phyloP scores from a whole-genome alignment of 2,329 filamentous ascomycete species.

The Stachybotrys chlorohalonatus region DNA sequence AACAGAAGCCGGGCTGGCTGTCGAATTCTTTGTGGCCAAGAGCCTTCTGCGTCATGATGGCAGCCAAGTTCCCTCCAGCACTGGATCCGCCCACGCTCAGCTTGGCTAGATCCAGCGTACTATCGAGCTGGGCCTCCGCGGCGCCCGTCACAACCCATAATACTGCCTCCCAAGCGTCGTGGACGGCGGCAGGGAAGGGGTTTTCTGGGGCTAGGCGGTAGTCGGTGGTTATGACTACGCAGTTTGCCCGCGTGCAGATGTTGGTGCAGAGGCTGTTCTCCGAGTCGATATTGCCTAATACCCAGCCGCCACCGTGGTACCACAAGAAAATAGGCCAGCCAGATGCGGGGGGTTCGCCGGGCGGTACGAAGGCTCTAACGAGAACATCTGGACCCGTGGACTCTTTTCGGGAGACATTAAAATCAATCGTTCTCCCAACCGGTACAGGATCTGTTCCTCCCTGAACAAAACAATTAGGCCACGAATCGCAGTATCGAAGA shows the following conservation, averaged over 20 bases:
- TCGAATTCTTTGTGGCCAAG: not conserved
- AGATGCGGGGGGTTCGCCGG: constrained; percentile 19
- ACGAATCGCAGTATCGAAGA: not conserved
- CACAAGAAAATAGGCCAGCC: constrained; percentile 42
- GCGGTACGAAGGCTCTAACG: constrained; percentile 33
- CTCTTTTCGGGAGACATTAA: constrained; percentile 23
- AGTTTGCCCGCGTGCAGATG: constrained; percentile 20
- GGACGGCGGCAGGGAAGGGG: constrained; percentile 40
- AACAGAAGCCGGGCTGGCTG: not conserved
- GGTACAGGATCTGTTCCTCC: constrained; percentile 31
- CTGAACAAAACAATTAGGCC: not conserved
- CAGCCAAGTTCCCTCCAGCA: constrained; percentile 9
- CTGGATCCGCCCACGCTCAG: constrained; percentile 37
- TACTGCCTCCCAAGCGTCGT: constrained; percentile 42
- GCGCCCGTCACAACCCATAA: constrained; percentile 27
- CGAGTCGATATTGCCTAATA: constrained; percentile 38
- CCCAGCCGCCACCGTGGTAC: constrained; percentile 42
- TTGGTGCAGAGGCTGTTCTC: constrained; percentile 39
- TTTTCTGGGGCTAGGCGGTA: constrained; percentile 36
- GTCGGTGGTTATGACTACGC: constrained; percentile 4
- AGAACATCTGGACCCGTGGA: constrained; percentile 28
- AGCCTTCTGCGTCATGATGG: constrained; percentile 6
- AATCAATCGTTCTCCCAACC: constrained; percentile 30
- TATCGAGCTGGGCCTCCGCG: not conserved
- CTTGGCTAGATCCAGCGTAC: constrained; percentile 25